Evolutionary conservation across 2,329 filamentous ascomycete genomes (phyloP), one percentile per base, ranked within the genome.

Genomic region (Calonectria ilicicola): DNA sequence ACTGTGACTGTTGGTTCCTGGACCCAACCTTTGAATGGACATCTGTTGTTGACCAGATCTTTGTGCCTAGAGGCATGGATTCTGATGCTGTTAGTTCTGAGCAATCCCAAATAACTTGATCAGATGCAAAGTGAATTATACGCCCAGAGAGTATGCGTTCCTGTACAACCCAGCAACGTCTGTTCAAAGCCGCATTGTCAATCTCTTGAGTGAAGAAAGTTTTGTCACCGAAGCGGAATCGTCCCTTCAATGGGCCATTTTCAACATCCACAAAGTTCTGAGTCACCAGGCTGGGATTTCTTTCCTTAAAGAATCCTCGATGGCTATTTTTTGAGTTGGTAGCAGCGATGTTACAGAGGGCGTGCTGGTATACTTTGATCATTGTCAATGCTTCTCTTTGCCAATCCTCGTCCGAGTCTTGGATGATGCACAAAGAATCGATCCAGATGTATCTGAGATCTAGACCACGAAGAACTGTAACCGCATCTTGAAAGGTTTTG

Each of bases 401-500:
- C 74, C 74, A 75, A 32, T 75, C 72, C 10, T 67, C n/a, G 5
- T 51, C 47, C 1, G 67, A 72, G 5, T 74, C 53, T 32, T 75
- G 74, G n/a, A 75, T 67, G 17, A 75, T 75, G 21, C 74, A 74
- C 2, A 74, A 14, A 4, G 69, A 74, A 5, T 74, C 74, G n/a
- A 75, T 73, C 67, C 73, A 73, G 6, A 75, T 46, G 5, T 73
- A 73, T 14, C 15, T 63, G 8, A 68, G 23, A 0, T 46, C 60
- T 1, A 75, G 12, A 10, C 19, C 40, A 5, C 64, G 58, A 0
- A 49, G 12, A 0, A 56, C 63, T 15, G 26, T 27, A 1, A 75
- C 42, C 1, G 71, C 71, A 1, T 75, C 71, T 29, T 64, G 71
- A 21, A 75, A 75, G 15, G 65, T 71, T 40, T 71, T 27, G 14